Conservation (phyloP, 1,284 basidiomycete genomes). For the Sanghuangporus sanghuang region DNA sequence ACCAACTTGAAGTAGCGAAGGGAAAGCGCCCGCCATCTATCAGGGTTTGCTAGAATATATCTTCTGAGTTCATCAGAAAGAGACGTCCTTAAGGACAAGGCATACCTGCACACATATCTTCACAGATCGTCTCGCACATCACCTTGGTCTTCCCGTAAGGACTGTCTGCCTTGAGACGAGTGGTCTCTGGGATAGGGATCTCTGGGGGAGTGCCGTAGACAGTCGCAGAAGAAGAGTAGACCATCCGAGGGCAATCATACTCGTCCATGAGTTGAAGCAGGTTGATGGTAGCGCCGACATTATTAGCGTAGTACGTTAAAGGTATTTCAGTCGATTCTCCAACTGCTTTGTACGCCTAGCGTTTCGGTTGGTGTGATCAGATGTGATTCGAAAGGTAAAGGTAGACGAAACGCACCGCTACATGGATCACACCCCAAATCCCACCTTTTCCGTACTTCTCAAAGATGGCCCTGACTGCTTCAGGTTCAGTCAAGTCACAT, state of each 20-base stretch:
- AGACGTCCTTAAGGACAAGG: conserved; percentile 11
- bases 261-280: conserved; percentile 85
- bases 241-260: conserved; percentile 79
- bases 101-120: conserved; percentile 82
- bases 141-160: conserved; percentile 96
- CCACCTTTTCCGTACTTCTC: conserved; percentile 83
- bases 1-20: conserved; percentile 96
- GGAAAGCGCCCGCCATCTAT: conserved; percentile 75
- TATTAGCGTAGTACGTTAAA: conserved; percentile 89
- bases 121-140: conserved; percentile 88
- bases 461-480: conserved; percentile 74
- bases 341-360: conserved; percentile 93
- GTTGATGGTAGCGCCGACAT: conserved; percentile 80
- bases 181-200: conserved; percentile 94
- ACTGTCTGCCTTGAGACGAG: conserved; percentile 84
- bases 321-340: conserved; percentile 97
- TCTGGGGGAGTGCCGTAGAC: conserved; percentile 93
- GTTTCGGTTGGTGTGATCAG: background rate
- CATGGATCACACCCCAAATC: conserved; percentile 97
- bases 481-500: conserved; percentile 71
- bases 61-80: conserved; percentile 16
- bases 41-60: conserved; percentile 51
- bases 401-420: conserved; percentile 60
- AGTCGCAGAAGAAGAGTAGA: conserved; percentile 99
- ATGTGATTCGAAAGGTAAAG: background rate